These are phyloP conservation scores for Ustilago trichophora DNA, from an alignment of 1,284 basidiomycete genomes.

Conservation along the genomic window DNA sequence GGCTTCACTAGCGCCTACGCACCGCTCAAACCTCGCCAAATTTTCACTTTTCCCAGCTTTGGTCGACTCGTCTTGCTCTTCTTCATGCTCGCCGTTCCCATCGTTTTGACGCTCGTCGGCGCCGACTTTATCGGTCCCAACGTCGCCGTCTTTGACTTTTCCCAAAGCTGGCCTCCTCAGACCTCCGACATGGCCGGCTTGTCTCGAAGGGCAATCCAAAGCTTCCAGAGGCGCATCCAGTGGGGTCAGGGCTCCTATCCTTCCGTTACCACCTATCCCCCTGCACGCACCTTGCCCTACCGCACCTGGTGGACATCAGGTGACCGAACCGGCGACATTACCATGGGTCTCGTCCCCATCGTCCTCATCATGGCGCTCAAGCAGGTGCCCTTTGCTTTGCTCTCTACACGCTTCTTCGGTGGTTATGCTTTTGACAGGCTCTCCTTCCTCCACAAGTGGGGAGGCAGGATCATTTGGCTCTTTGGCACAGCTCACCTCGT, in stretches of 20 bases:
- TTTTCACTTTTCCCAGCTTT: constrained; percentile 53
- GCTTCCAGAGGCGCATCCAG: constrained; percentile 37
- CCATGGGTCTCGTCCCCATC: constrained; percentile 80
- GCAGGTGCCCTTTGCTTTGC: constrained; percentile 80
- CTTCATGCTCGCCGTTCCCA: constrained; percentile 53
- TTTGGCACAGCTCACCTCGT: constrained; percentile 76
- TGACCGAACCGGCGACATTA: constrained; percentile 77
- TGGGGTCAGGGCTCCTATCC: constrained; percentile 59
- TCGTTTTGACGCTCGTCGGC: constrained; percentile 71
- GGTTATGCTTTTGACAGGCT: constrained; percentile 82
- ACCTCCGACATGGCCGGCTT: constrained; percentile 30
- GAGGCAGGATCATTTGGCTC: constrained; percentile 78
- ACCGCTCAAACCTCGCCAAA: constrained; percentile 30
- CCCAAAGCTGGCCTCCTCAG: constrained; percentile 44
- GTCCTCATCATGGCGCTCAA: constrained; percentile 82
- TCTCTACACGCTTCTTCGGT: constrained; percentile 76
- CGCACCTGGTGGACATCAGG: constrained; percentile 83
- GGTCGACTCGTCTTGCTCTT: constrained; percentile 53
- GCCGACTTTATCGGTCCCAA: constrained; percentile 78
- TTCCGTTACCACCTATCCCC: constrained; percentile 49
- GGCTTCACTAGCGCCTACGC: constrained; percentile 27
- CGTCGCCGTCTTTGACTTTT: constrained; percentile 62
- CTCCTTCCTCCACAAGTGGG: constrained; percentile 76
- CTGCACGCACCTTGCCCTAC: constrained; percentile 73
- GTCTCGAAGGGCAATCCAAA: constrained; percentile 20